A percentile compares a stretch with the other conserved stretches of the same genome.
Conservation (phyloP, 257 asterid species). For the Solanum chmielewskii region DNA sequence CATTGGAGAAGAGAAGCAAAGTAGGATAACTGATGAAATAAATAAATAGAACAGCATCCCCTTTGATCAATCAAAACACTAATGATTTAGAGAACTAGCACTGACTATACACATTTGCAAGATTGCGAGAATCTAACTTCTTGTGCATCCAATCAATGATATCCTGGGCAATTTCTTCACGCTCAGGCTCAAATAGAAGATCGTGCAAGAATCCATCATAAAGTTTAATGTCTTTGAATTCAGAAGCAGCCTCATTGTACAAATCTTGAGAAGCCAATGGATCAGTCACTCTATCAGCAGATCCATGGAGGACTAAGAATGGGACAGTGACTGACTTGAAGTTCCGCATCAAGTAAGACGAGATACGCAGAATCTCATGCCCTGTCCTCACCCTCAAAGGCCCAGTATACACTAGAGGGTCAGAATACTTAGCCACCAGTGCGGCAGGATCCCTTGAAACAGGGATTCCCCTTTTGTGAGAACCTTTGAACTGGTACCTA, state of each 20-base stretch:
- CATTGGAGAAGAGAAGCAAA: background rate
- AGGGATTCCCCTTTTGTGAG: slow-evolving; percentile 93
- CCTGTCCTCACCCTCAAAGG: slow-evolving; percentile 95
- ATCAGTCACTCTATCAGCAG: slow-evolving; percentile 93
- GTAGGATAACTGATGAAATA: background rate
- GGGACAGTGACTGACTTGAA: slow-evolving; percentile 72
- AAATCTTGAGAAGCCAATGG: slow-evolving; percentile 92
- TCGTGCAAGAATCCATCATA: slow-evolving; percentile 91
- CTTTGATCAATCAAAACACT: background rate
- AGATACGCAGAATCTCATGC: slow-evolving; percentile 87
- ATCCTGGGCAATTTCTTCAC: slow-evolving; percentile 81
- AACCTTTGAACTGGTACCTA: slow-evolving; percentile 95
- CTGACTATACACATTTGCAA: slow-evolving; percentile 5
- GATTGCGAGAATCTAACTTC: slow-evolving; percentile 17
- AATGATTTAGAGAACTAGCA: slow-evolving; percentile 2
- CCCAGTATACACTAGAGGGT: slow-evolving; percentile 94
- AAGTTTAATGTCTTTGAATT: slow-evolving; percentile 74
- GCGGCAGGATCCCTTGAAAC: slow-evolving; percentile 90
- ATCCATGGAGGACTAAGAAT: slow-evolving; percentile 93
- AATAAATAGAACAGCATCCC: background rate
- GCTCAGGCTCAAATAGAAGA: slow-evolving; percentile 94
- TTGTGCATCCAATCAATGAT: slow-evolving; percentile 92
- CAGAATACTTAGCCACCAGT: slow-evolving; percentile 86
- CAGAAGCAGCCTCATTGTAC: slow-evolving; percentile 79
- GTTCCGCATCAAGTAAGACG: slow-evolving; percentile 64